These are phyloP conservation scores for Vanderwaltozyma verrucispora DNA, from an alignment of 805 yeast species.

Conservation along the genomic window DNA sequence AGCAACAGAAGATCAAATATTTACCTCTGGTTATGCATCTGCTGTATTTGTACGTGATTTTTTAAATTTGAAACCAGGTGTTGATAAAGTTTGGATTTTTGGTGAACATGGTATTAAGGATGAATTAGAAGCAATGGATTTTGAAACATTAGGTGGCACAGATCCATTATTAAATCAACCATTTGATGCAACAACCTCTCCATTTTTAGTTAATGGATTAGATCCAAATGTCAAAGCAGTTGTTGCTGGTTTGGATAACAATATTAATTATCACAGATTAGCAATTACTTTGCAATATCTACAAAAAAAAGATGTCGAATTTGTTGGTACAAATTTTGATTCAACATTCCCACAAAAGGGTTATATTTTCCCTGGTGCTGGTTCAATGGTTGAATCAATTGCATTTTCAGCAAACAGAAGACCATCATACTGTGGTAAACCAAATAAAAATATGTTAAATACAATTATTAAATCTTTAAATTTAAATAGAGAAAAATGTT, in stretches of 20 bases:
- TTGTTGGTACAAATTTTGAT: constrained; percentile 90
- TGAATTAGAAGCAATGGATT: constrained; percentile 69
- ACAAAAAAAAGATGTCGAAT: constrained; percentile 45
- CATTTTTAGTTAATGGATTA: constrained; percentile 36
- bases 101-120: constrained; percentile 83
- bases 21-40: constrained; percentile 86
- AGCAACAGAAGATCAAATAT: constrained; percentile 55
- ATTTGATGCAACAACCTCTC: constrained; percentile 47
- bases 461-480: constrained; percentile 61
- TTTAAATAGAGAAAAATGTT: constrained; percentile 47
- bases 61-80: constrained; percentile 57
- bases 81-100: constrained; percentile 72
- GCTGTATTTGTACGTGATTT: constrained; percentile 78
- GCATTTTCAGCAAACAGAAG: constrained; percentile 66
- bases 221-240: constrained; percentile 81
- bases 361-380: constrained; percentile 85
- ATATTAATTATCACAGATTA: constrained; percentile 70
- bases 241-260: constrained; percentile 73
- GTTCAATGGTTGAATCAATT: constrained; percentile 73
- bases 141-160: constrained; percentile 70
- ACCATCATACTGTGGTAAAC: constrained; percentile 92
- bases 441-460: constrained; percentile 81
- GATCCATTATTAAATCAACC: constrained; percentile 48
- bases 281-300: constrained; percentile 78
- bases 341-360: constrained; percentile 91